phyloP scores from a whole-genome alignment of 371 early-diverging fungal genomes.

The Fennellomyces sp. region DNA sequence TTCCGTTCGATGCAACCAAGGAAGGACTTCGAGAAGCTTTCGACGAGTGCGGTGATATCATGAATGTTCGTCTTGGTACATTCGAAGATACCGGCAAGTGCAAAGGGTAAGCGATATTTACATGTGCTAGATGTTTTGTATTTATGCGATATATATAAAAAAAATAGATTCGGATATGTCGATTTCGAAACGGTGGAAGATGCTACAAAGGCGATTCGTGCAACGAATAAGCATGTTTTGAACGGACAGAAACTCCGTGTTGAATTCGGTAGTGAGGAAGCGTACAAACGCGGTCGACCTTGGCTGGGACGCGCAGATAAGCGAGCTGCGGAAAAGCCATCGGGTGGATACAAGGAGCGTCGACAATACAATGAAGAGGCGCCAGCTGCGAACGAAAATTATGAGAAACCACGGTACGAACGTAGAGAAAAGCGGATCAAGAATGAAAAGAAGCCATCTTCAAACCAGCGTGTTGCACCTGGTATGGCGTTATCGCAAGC shows the following conservation, averaged over 20 bases:
- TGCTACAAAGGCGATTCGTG: constrained; percentile 66
- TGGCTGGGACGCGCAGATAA: constrained; percentile 34
- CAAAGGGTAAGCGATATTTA: constrained; percentile 9
- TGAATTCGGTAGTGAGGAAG: constrained; percentile 61
- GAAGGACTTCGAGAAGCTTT: constrained; percentile 65
- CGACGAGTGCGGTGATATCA: constrained; percentile 64
- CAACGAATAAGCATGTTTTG: constrained; percentile 47
- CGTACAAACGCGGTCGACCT: constrained; percentile 57
- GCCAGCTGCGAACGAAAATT: constrained; percentile 17
- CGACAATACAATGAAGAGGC: constrained; percentile 3
- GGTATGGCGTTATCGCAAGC: constrained; percentile 54
- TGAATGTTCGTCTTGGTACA: constrained; percentile 70
- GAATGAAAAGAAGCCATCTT: neutral
- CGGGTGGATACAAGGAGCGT: neutral
- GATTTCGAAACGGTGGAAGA: constrained; percentile 67
- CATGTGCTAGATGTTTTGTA: neutral
- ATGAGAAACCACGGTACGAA: constrained; percentile 24
- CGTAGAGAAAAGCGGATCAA: constrained; percentile 8
- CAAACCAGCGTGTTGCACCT: constrained; percentile 39
- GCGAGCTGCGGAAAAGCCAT: constrained; percentile 17
- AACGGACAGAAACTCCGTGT: constrained; percentile 47
- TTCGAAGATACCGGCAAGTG: constrained; percentile 62
- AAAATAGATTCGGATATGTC: constrained; percentile 63
- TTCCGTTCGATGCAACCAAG: constrained; percentile 71
- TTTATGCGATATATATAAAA: constrained; percentile 3